Evolutionary conservation across 768 basidiomycete species (phyloP).

Genomic region (Lactarius evosmus): DNA sequence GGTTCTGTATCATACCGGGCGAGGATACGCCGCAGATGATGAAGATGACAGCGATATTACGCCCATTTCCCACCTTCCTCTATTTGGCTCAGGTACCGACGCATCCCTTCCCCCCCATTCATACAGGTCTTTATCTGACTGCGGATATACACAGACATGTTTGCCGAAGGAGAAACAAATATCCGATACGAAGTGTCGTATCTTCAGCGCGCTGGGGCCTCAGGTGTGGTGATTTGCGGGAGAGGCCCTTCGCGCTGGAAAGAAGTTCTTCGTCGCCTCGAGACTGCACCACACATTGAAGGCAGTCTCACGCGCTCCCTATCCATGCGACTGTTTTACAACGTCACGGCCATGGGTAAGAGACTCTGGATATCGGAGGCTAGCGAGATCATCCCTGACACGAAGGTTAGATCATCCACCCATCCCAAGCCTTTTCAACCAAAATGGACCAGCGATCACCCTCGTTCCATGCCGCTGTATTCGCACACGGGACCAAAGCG

Average conservation of each 20-base stretch:
- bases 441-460: conserved; percentile 40
- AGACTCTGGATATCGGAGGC: conserved; percentile 26
- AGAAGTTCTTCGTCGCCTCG: conserved; percentile 19
- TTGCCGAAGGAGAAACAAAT: conserved; percentile 5
- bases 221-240: conserved; percentile 25
- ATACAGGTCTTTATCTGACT: conserved; percentile 9
- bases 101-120: background rate
- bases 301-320: conserved; percentile 32
- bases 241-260: conserved; percentile 15
- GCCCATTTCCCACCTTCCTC: conserved; percentile 38
- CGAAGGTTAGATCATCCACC: conserved; percentile 7
- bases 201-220: conserved; percentile 10
- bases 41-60: conserved; percentile 48
- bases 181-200: conserved; percentile 19
- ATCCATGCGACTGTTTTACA: conserved; percentile 50
- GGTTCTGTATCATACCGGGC: conserved; percentile 66
- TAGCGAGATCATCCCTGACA: background rate
- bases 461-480: conserved; percentile 53
- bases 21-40: conserved; percentile 45
- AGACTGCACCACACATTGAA: conserved; percentile 24
- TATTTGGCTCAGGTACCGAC: conserved; percentile 42
- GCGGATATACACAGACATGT: background rate
- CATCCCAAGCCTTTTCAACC: conserved; percentile 12
- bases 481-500: conserved; percentile 39
- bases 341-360: conserved; percentile 2